phyloP scores from a whole-genome alignment of 2,329 filamentous ascomycete genomes.

The Chaetomiaceae sp. region DNA sequence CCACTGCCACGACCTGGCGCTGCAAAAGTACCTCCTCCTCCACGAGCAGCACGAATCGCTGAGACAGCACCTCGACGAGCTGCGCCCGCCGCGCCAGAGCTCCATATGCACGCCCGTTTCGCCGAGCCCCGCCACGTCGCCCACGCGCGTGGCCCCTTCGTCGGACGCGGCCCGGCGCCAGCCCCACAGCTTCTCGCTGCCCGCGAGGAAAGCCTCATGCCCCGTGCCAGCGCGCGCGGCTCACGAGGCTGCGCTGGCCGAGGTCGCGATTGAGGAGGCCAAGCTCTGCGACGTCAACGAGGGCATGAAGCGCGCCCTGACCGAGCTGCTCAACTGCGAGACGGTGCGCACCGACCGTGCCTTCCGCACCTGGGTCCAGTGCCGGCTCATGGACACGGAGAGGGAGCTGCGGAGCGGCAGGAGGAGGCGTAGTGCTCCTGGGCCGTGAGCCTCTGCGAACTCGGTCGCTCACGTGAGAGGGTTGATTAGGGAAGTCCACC shows the following conservation, averaged over 20 bases:
- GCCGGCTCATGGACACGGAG: slow-evolving; percentile 54
- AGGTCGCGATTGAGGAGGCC: slow-evolving; percentile 47
- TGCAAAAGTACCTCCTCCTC: slow-evolving; percentile 50
- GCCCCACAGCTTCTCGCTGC: slow-evolving; percentile 29
- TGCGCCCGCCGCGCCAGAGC: slow-evolving; percentile 32
- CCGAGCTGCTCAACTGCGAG: slow-evolving; percentile 56
- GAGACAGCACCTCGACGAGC: slow-evolving; percentile 44
- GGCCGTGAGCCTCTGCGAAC: slow-evolving; percentile 9
- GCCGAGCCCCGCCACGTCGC: slow-evolving; percentile 54
- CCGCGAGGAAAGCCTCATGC: slow-evolving; percentile 24
- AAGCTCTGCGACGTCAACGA: slow-evolving; percentile 53
- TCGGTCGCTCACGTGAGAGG: too few species aligned
- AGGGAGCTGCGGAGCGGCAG: slow-evolving; percentile 50
- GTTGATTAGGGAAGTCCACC: too few species aligned
- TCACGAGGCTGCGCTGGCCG: slow-evolving; percentile 40
- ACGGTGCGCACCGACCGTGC: slow-evolving; percentile 44
- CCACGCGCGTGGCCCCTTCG: slow-evolving; percentile 51
- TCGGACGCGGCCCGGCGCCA: slow-evolving; percentile 42
- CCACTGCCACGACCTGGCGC: slow-evolving; percentile 40
- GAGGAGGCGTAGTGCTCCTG: slow-evolving; percentile 38
- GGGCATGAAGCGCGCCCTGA: slow-evolving; percentile 55
- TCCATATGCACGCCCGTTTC: slow-evolving; percentile 29
- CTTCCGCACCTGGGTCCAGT: slow-evolving; percentile 54
- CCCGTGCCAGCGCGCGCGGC: slow-evolving; percentile 18
- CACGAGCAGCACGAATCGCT: slow-evolving; percentile 51